Evolutionary conservation across 805 yeast species (phyloP), one percentile per base, ranked within the genome.

Genomic region (Trichomonascus vanleenenianus): DNA sequence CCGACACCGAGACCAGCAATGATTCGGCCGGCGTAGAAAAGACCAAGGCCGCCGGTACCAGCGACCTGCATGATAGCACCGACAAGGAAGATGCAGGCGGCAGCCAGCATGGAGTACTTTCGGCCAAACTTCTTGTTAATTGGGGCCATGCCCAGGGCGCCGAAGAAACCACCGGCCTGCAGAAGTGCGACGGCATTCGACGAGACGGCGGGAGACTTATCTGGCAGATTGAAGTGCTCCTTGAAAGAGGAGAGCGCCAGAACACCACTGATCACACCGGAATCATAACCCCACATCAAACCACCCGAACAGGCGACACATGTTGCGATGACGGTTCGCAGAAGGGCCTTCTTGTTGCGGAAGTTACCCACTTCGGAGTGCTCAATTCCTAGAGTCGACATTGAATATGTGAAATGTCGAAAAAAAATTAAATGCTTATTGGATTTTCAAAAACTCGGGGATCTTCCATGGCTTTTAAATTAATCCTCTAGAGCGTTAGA

Each of bases 221-320:
- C 53, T n/a, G 67, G 62, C 20, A 49, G 49, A 1, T 91, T 77
- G 51, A 85, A 77, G 40, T 74, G 68, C 1, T 63, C 49, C 32
- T 71, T 69, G 35, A 87, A 87, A 58, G 75, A 84, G 11, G 65
- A 55, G 95, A 88, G 85, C 51, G 85, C 91, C 44, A 83, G 59
- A 3, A 87, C 66, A 50, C 85, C 86, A 60, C 86, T 85, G 42
- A 86, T 82, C 39, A 85, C 66, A 1, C 96, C 96, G 0, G 96
- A 86, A 62, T 87, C 96, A 59, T 85, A 88, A 1, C 96, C 96
- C 60, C 83, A 87, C 35, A 87, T 67, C 59, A 87, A 83, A 0
- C 96, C 96, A 22, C 96, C 96, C 11, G 84, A 14, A 11, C 40
- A 37, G 19, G 16, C 16, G 10, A 34, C 37, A 18, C 16, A 15